These are phyloP conservation scores for Trichoderma orchidacearum DNA, from an alignment of 495 filamentous ascomycete genomes.

Conservation along the genomic window DNA sequence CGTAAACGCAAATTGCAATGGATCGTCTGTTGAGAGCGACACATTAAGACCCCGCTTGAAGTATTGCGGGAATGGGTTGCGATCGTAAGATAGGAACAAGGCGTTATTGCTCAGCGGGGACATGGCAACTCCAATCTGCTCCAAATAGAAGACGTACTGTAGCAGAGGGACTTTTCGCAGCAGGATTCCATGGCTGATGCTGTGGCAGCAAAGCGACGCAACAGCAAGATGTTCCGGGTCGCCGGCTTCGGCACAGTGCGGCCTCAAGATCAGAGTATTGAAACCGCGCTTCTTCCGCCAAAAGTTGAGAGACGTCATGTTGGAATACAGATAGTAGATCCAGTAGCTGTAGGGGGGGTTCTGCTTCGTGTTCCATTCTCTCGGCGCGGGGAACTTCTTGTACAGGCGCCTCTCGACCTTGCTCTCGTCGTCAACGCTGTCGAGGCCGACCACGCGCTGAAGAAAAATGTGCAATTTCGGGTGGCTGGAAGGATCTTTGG, in stretches of 20 bases:
- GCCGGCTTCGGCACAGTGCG: constrained; percentile 93
- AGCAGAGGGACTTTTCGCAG: constrained; percentile 86
- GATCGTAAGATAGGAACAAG: constrained; percentile 89
- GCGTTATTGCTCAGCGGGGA: constrained; percentile 97
- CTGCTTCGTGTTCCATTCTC: constrained; percentile 76
- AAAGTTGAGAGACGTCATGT: constrained; percentile 81
- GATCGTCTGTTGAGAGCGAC: constrained; percentile 91
- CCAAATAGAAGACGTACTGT: constrained; percentile 95
- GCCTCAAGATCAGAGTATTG: constrained; percentile 87
- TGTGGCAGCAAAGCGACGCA: constrained; percentile 87
- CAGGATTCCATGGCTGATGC: constrained; percentile 89
- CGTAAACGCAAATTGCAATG: constrained; percentile 94
- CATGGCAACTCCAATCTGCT: constrained; percentile 98
- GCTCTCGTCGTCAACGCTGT: constrained; percentile 97
- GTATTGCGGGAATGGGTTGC: constrained; percentile 90
- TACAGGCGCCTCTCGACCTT: constrained; percentile 86
- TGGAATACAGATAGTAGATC: constrained; percentile 95
- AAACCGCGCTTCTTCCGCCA: constrained; percentile 86
- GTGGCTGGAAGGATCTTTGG: constrained; percentile 71
- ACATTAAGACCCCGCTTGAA: constrained; percentile 92
- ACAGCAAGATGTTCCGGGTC: constrained; percentile 93
- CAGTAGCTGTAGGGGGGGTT: constrained; percentile 98
- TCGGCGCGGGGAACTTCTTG: constrained; percentile 84
- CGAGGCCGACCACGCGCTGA: constrained; percentile 89
- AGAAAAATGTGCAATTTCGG: constrained; percentile 91